Conservation (phyloP, 352 stramenopile genomes). For the Phytophthora ramorum region DNA sequence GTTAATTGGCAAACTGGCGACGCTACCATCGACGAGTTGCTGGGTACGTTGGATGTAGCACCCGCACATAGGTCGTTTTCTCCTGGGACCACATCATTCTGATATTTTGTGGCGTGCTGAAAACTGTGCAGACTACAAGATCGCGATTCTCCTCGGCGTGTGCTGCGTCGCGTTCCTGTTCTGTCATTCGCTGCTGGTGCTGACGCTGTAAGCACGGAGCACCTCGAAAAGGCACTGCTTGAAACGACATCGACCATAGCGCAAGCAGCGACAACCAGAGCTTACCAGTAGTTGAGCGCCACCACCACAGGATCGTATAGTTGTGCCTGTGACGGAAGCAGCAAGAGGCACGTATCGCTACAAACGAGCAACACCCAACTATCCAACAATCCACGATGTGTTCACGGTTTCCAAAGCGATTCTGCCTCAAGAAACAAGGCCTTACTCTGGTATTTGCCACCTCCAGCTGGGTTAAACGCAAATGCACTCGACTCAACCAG, state of each 20-base stretch:
- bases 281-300: background rate
- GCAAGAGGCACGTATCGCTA: constrained; percentile 17
- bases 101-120: constrained; percentile 9
- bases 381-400: constrained; percentile 19
- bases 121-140: constrained; percentile 79
- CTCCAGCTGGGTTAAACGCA: constrained; percentile 21
- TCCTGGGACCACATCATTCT: background rate
- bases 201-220: constrained; percentile 45
- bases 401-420: constrained; percentile 9
- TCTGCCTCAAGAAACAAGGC: constrained; percentile 1
- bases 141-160: constrained; percentile 72
- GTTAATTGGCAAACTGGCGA: constrained; percentile 75
- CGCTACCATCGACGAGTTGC: constrained; percentile 61
- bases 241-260: background rate
- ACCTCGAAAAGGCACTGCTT: constrained; percentile 1
- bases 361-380: constrained; percentile 13
- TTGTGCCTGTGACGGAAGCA: constrained; percentile 9
- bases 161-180: constrained; percentile 72
- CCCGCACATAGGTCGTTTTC: background rate
- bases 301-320: constrained; percentile 1
- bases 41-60: constrained; percentile 51
- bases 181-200: constrained; percentile 64
- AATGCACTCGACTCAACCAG: constrained; percentile 13
- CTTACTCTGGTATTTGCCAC: background rate
- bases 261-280: background rate